Evolutionary conservation across 148 eudicot genomes (phyloP).

Genomic region (Camellia japonica): DNA sequence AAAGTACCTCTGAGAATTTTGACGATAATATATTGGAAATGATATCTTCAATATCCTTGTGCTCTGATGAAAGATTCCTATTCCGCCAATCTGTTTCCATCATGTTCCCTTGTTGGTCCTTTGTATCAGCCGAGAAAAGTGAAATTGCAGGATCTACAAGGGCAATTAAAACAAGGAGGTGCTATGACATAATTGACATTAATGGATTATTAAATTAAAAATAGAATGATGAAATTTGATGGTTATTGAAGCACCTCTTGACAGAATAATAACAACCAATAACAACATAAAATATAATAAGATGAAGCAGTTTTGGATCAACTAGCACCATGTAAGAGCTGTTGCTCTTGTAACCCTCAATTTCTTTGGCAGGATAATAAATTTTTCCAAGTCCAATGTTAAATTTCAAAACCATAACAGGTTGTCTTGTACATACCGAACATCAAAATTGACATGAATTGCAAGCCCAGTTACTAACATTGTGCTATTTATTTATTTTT

Average conservation of each 20-base stretch:
- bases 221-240: background rate
- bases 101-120: constrained; percentile 22
- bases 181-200: background rate
- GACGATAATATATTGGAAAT: constrained; percentile 52
- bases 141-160: constrained; percentile 69
- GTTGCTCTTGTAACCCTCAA: too few species aligned
- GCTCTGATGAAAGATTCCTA: constrained; percentile 28
- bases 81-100: constrained; percentile 26
- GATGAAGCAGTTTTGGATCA: background rate
- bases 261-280: background rate
- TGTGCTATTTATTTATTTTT: too few species aligned
- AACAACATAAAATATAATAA: background rate
- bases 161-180: background rate
- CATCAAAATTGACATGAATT: too few species aligned
- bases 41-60: constrained; percentile 52
- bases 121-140: constrained; percentile 32
- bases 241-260: background rate
- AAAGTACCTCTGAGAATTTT: constrained; percentile 62
- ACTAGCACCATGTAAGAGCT: too few species aligned
- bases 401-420: too few species aligned
- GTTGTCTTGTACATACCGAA: too few species aligned
- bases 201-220: background rate
- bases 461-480: too few species aligned
- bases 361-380: too few species aligned
- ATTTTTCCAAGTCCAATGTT: too few species aligned